Base-by-base conservation (phyloP, 2,329 filamentous ascomycete genomes). In the Pseudocercospora ulei region DNA sequence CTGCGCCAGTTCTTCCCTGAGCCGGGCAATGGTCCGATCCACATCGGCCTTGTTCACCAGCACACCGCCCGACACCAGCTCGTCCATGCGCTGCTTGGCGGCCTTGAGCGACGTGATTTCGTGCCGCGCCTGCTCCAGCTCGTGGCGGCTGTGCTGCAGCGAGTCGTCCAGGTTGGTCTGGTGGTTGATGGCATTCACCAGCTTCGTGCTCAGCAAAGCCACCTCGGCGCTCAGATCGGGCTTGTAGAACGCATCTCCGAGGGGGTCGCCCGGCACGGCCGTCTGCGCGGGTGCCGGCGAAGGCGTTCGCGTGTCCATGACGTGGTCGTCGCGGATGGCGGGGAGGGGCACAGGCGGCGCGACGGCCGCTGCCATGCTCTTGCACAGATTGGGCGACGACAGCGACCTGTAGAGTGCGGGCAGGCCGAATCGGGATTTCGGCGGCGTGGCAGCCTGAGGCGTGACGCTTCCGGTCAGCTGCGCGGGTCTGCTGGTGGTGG, bases 151-250 rank as follows among this genome's bases (percentile, higher is more conserved):
- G 35, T 77, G 78, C 34, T 84, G 80, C 11, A 98, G 69, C 7
- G 77, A 82, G 61, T 98, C 90, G 62, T 96, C 90, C 28, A 98
- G 72, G 13, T 75, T 79, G 5, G 87, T 95, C 62, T 95, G 87
- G 61, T 93, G 82, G 59, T 98, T 98, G 64, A 98, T 95, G 28
- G 90, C 88, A 57, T 90, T 88, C 53, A 98, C 88, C 47, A 98
- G 76, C 62, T 98, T 98, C 33, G 86, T 88, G 64, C 86, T 96
- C 19, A 98, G 69, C 4, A 83, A 78, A 5, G 88, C 83, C 17
- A 98, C 84, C 63, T 96, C 90, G 49, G 70, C 70, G 57, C 72
- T 78, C 27, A 80, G 57, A 52, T 80, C 76, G 12, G 73, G 73
- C 51, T 77, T 71, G 47, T 55, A 54, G 5, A 59, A 61, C 7